Conservation (phyloP, 148 eudicot species). For the Rhododendron mucronatum region DNA sequence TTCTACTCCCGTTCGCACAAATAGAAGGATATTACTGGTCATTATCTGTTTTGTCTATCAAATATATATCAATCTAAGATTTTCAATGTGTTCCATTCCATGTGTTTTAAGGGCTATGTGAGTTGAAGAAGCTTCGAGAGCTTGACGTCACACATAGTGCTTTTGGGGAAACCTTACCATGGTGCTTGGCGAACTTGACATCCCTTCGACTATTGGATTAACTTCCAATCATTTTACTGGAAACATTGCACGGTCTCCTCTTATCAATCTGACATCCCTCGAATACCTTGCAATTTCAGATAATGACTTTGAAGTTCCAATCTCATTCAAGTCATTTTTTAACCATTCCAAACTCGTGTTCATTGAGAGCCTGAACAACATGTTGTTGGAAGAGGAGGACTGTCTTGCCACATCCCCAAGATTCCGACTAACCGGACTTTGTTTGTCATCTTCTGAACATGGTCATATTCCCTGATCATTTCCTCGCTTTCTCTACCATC, state of each 20-base stretch:
- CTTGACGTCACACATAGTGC: not conserved
- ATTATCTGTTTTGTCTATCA: not conserved
- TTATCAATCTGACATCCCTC: not conserved
- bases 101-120: not conserved
- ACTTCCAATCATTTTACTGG: not conserved
- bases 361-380: not conserved
- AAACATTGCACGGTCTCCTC: not conserved
- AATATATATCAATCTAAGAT: not conserved
- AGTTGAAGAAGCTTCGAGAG: not conserved
- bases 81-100: not conserved
- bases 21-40: not conserved
- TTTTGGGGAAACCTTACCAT: not conserved
- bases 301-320: slow-evolving; percentile 11
- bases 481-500: no score
- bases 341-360: not conserved
- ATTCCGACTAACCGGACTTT: slow-evolving; percentile 5
- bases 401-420: not conserved
- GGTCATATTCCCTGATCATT: not conserved
- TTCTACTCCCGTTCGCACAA: not conserved
- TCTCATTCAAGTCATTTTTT: not conserved
- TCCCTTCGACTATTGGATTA: not conserved
- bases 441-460: not conserved
- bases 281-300: slow-evolving; percentile 4
- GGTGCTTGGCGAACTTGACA: not conserved
- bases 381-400: not conserved